Conservation (phyloP, 148 eudicot species). For the Rheum nobile region DNA sequence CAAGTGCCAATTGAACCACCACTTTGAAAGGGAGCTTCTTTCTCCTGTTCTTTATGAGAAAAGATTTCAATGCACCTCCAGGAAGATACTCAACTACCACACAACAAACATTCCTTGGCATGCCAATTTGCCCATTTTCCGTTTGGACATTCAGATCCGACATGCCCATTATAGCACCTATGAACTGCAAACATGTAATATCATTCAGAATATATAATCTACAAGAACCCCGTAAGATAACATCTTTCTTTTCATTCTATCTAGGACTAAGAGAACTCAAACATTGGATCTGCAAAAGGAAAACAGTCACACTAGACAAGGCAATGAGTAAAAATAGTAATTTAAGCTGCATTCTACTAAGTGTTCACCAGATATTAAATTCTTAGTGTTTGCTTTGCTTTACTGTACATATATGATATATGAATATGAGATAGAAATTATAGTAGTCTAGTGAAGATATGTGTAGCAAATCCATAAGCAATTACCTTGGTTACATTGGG, state of each 20-base stretch:
- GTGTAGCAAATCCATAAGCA: not conserved
- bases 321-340: not conserved
- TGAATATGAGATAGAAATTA: not conserved
- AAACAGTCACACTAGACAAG: not conserved
- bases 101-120: conserved; percentile 74
- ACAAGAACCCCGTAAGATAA: not conserved
- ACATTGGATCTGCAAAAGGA: too few species aligned
- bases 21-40: conserved; percentile 80
- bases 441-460: not conserved
- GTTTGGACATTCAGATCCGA: conserved; percentile 66
- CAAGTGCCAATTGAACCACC: conserved; percentile 71
- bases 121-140: conserved; percentile 64
- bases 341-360: not conserved
- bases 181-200: conserved; percentile 46
- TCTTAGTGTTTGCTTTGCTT: not conserved
- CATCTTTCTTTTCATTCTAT: not conserved
- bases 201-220: not conserved
- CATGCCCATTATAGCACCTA: conserved; percentile 81
- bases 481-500: conserved; percentile 84
- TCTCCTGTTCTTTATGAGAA: conserved; percentile 68
- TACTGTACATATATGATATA: not conserved
- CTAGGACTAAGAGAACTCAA: not conserved
- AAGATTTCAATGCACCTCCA: conserved; percentile 77
- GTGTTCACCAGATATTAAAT: not conserved
- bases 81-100: conserved; percentile 90